These are phyloP conservation scores for Fusarium agapanthi DNA, from an alignment of 2,329 filamentous ascomycete species.

Conservation along the genomic window DNA sequence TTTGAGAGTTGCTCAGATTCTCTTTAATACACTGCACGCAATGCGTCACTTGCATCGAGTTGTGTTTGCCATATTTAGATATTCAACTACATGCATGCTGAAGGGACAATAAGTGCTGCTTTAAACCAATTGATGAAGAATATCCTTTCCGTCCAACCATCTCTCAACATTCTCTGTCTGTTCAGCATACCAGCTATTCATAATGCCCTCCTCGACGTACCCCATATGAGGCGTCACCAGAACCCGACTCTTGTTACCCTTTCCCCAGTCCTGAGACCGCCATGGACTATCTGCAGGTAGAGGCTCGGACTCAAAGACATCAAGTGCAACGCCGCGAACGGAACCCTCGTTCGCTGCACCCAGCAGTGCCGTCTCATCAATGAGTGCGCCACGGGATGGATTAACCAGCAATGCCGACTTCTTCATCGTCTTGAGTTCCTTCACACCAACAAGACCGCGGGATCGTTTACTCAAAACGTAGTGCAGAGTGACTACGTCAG, in stretches of 20 bases:
- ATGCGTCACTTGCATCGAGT: not conserved
- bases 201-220: not conserved
- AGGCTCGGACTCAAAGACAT: not conserved
- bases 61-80: not conserved
- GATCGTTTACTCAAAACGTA: not conserved
- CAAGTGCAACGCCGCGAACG: not conserved
- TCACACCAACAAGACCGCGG: not conserved
- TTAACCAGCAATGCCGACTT: not conserved
- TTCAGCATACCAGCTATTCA: constrained; percentile 3
- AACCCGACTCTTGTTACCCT: not conserved
- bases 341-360: not conserved
- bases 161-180: constrained; percentile 2
- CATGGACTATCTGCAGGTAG: not conserved
- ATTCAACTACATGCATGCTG: not conserved
- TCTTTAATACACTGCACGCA: not conserved
- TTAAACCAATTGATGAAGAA: not conserved
- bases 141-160: not conserved
- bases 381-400: not conserved
- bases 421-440: not conserved
- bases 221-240: constrained; percentile 1
- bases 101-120: accelerated
- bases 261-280: not conserved
- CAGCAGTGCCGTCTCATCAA: not conserved
- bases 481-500: constrained; percentile 1
- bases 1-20: not conserved